A percentile compares a stretch with the other conserved stretches of the same genome.
phyloP scores from a whole-genome alignment of 768 basidiomycete species.

The Gelatoporia subvermispora region DNA sequence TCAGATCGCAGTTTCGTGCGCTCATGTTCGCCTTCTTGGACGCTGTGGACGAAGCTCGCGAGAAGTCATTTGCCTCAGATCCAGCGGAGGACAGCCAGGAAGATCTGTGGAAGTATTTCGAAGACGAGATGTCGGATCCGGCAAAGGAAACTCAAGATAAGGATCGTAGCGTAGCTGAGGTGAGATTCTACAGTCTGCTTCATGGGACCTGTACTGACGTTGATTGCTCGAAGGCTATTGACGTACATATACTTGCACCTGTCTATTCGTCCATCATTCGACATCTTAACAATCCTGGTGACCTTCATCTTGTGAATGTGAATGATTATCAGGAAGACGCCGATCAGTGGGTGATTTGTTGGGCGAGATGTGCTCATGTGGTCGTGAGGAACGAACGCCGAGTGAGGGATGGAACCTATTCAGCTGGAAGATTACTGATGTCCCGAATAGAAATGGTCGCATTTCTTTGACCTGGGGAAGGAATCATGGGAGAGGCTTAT shows the following conservation, averaged over 20 bases:
- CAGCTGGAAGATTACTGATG: background rate
- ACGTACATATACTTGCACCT: slow-evolving; percentile 42
- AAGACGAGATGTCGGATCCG: slow-evolving; percentile 40
- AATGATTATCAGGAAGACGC: slow-evolving; percentile 30
- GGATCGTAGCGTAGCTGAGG: slow-evolving; percentile 49
- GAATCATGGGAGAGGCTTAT: slow-evolving; percentile 54
- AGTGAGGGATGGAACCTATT: slow-evolving; percentile 24
- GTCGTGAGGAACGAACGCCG: slow-evolving; percentile 46
- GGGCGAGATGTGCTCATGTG: slow-evolving; percentile 67
- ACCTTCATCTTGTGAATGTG: slow-evolving; percentile 13
- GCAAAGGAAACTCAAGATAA: slow-evolving; percentile 14
- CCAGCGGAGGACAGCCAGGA: slow-evolving; percentile 47
- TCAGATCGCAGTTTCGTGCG: slow-evolving; percentile 50
- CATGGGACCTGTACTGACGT: background rate
- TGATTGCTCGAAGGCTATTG: slow-evolving; percentile 38
- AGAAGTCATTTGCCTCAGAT: slow-evolving; percentile 32
- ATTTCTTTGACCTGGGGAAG: slow-evolving; percentile 47
- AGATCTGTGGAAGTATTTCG: slow-evolving; percentile 44
- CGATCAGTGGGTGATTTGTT: slow-evolving; percentile 62
- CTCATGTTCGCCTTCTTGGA: slow-evolving; percentile 60
- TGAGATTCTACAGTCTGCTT: slow-evolving; percentile 22
- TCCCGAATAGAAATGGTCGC: slow-evolving; percentile 52
- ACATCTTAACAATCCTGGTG: slow-evolving; percentile 35
- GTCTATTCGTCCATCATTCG: slow-evolving; percentile 52
- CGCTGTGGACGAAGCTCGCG: slow-evolving; percentile 45